These are phyloP conservation scores for Zizania palustris DNA, from an alignment of 202 grass and related monocot genomes.

Conservation along the genomic window DNA sequence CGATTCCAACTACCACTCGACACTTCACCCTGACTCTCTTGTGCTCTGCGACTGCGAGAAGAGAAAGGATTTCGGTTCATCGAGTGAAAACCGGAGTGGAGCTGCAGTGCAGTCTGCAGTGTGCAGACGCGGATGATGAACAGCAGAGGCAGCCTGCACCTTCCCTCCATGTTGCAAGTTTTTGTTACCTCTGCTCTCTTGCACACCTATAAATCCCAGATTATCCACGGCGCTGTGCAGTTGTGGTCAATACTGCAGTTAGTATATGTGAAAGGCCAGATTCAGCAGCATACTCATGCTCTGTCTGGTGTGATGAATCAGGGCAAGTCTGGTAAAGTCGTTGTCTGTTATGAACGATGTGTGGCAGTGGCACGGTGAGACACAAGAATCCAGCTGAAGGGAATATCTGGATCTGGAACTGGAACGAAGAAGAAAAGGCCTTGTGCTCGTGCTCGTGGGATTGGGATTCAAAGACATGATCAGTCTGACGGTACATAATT, in stretches of 20 bases:
- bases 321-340: too few species aligned
- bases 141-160: constrained; percentile 8
- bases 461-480: constrained; percentile 34
- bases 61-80: background rate
- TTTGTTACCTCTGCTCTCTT: background rate
- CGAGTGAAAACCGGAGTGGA: background rate
- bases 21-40: background rate
- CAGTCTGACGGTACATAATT: constrained; percentile 5
- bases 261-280: background rate
- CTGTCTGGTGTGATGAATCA: too few species aligned
- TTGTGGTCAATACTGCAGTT: background rate
- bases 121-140: background rate
- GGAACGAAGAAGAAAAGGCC: background rate
- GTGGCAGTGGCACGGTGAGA: too few species aligned
- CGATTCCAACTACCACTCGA: background rate
- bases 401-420: too few species aligned
- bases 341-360: too few species aligned
- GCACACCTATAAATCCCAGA: background rate
- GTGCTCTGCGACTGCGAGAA: background rate
- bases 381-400: too few species aligned
- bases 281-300: background rate
- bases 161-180: background rate
- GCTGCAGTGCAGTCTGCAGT: background rate
- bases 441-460: background rate
- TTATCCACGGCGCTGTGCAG: background rate